Evolutionary conservation across 768 basidiomycete species (phyloP), one percentile per base, ranked within the genome.

Genomic region (Grammothele lineata): DNA sequence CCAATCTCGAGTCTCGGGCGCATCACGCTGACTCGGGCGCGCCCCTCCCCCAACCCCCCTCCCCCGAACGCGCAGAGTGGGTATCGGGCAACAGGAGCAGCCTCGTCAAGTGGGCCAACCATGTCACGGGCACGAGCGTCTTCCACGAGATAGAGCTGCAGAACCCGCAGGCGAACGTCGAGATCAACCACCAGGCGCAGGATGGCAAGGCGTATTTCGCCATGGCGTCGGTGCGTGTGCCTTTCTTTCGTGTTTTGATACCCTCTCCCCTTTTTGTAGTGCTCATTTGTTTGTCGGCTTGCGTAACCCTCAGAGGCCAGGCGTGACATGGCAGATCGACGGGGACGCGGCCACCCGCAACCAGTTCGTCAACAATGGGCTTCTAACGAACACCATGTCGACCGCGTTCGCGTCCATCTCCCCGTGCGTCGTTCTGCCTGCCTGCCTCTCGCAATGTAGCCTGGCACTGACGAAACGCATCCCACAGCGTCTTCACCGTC

Each of bases 371-470:
- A 14, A 8, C 12, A 17, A 8, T 19, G 35, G 35, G 6, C 8
- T 17, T 19, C 35, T 36, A 8, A 6, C 35, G 15, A 36, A 36
- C 35, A 36, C 35, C 35, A 19, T 19, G 18, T n/a, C 15, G 15
- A 36, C 35, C 12, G 35, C 35, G 9, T 36, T 36, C 35, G 35
- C 35, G 9, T 36, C 35, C 18, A 36, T 36, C 17, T 36, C 35
- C 7, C 35, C 35, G 35, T 36, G 35, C 6, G 35, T 36, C 17
- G n/a, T 30, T 30, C 8, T 55, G 60, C 11, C 60, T 58, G 45
- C 61, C 48, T 4, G 44, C 64, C 23, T 44, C 63, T 4, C 40
- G 49, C 9, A 51, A 63, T 33, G 54, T 63, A 2, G 62, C 62
- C 1, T 45, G 4, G 7, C 54, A 61, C 21, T 27, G 26, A n/a